Percentiles rank a stretch among this genome's conserved stretches.
Evolutionary conservation across 2,329 filamentous ascomycete genomes (phyloP).

Genomic region (Zarea fungicola): DNA sequence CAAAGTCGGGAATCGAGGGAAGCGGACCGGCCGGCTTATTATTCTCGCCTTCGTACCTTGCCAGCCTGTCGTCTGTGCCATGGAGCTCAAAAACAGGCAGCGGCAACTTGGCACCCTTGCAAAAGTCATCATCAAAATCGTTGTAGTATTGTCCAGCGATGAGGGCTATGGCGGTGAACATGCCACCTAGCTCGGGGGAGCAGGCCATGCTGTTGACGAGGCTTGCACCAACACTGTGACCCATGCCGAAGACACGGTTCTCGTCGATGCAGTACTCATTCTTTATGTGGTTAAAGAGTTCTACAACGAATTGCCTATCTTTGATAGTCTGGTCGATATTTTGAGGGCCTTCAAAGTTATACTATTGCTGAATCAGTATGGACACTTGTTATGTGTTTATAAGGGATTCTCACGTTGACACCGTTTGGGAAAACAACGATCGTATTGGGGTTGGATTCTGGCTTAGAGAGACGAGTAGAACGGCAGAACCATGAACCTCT

Average conservation of each 20-base stretch:
- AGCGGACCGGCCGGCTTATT: background rate
- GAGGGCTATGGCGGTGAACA: slow-evolving; percentile 35
- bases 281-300: slow-evolving; percentile 33
- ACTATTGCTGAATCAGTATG: no score
- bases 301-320: slow-evolving; percentile 36
- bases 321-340: slow-evolving; percentile 26
- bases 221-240: slow-evolving; percentile 36
- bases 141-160: slow-evolving; percentile 18
- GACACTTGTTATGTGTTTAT: no score
- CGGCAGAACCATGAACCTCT: no score
- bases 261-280: slow-evolving; percentile 31
- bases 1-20: slow-evolving; percentile 4
- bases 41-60: slow-evolving; percentile 36
- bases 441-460: no score
- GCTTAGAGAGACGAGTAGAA: no score
- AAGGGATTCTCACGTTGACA: no score
- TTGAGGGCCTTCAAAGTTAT: no score
- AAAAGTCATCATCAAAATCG: slow-evolving; percentile 21
- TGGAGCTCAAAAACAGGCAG: slow-evolving; percentile 45
- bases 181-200: slow-evolving; percentile 24
- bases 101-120: slow-evolving; percentile 28
- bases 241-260: slow-evolving; percentile 32
- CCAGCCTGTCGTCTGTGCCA: slow-evolving; percentile 39
- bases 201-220: slow-evolving; percentile 36
- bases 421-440: no score